Evolutionary conservation across 2,329 filamentous ascomycete species (phyloP), one percentile per base, ranked within the genome.

Genomic region (Neonectria coccinea): DNA sequence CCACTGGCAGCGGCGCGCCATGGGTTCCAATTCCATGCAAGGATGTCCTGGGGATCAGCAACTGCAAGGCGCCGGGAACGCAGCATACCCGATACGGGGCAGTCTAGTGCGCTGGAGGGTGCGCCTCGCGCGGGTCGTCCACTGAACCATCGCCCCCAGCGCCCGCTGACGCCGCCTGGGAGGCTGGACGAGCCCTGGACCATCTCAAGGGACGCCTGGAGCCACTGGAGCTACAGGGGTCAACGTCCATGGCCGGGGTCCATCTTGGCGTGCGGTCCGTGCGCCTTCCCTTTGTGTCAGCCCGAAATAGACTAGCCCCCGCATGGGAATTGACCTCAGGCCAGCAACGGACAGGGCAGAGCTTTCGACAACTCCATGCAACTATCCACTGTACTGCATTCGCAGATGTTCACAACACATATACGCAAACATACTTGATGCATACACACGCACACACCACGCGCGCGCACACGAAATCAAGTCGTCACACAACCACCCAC

Each of bases 231-330:
- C 11, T 48, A 45, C 47, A 47, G 50, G 54, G 53, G 29, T 50
- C 16, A 22, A 16, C 54, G 27, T 29, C 41, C 39, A 31, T 42
- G 42, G 27, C 45, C 47, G 29, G 60, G 55, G 39, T 45, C 44
- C 36, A 41, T 51, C 60, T 50, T 64, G 50, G 55, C n/a, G 20
- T 29, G 56, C 12, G 56, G 61, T 48, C 61, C 61, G 51, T 55
- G 62, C 62, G 56, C 56, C 31, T 56, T 51, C 62, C 59, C 53
- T 61, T 50, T 47, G 58, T 42, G 59, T 54, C 62, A 58, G 62
- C 62, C 62, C 62, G 62, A 65, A 65, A 65, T 65, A 65, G n/a
- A n/a, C n/a, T n/a, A n/a, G 62, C 51, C 57, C 53, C 57, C 62
- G 52, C 62, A 64, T 56, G 47, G 41, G 45, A 44, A 31, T 36